Conservation (phyloP, 2,329 filamentous ascomycete genomes). For the Fusarium chuoi region DNA sequence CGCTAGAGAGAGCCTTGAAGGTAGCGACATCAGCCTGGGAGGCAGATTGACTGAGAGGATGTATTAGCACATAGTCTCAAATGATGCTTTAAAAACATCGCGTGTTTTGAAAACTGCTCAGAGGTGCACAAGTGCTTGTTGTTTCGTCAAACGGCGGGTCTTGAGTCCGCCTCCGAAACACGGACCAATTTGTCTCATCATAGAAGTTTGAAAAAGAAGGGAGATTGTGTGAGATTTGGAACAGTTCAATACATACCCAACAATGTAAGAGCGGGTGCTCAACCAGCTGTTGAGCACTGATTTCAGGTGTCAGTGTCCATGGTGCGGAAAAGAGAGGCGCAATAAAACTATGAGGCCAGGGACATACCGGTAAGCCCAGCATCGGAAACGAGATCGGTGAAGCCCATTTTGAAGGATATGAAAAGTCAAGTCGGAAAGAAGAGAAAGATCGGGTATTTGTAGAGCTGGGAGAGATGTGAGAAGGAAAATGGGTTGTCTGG, state of each 20-base stretch:
- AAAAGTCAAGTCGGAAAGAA: conserved; percentile 39
- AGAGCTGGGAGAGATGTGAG: conserved; percentile 45
- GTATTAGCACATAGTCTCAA: conserved; percentile 33
- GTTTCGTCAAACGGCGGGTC: conserved; percentile 85
- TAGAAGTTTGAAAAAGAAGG: conserved; percentile 22
- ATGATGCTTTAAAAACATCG: background rate
- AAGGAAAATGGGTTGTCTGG: conserved; percentile 51
- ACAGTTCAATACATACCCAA: conserved; percentile 71
- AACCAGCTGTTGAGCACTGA: conserved; percentile 78
- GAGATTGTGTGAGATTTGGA: background rate
- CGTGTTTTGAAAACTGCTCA: conserved; percentile 59
- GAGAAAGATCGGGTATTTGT: conserved; percentile 44
- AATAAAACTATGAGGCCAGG: conserved; percentile 39
- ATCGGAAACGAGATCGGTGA: conserved; percentile 74
- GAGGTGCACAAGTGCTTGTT: conserved; percentile 80
- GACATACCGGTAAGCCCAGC: conserved; percentile 64
- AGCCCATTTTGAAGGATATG: conserved; percentile 68
- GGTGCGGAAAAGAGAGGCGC: conserved; percentile 41
- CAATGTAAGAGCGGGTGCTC: conserved; percentile 81
- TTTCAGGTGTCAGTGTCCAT: conserved; percentile 49
- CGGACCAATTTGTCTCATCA: conserved; percentile 93
- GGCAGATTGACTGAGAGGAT: conserved; percentile 63
- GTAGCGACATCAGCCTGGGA: conserved; percentile 96
- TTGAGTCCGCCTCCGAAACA: conserved; percentile 95
- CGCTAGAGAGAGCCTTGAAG: conserved; percentile 86